Evolutionary conservation across 2,329 filamentous ascomycete genomes (phyloP).

Genomic region (Chaetomium sp.): DNA sequence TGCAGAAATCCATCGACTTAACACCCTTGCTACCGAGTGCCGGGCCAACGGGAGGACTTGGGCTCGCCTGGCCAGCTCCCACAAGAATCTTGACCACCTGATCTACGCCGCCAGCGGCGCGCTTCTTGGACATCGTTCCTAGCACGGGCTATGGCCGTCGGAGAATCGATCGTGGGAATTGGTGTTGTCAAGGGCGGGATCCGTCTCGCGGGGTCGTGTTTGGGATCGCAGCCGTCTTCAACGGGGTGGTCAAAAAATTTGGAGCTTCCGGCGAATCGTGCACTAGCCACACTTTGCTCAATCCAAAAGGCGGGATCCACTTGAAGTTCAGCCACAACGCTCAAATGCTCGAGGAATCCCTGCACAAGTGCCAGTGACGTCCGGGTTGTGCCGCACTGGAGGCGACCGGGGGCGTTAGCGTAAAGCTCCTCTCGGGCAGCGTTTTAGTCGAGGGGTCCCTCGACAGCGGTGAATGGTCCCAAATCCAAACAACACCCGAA

Average conservation of each 20-base stretch:
- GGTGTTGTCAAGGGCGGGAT: not conserved
- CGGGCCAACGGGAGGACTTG: constrained; percentile 91
- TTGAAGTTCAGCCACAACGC: not conserved
- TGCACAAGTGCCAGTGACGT: constrained; percentile 12
- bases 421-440: constrained; percentile 5
- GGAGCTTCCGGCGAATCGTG: constrained; percentile 1
- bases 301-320: not conserved
- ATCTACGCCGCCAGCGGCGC: constrained; percentile 42
- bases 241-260: constrained; percentile 11
- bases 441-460: constrained; percentile 6
- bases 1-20: constrained; percentile 99
- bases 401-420: constrained; percentile 1
- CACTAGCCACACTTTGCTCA: constrained; percentile 13
- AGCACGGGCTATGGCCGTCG: constrained; percentile 2
- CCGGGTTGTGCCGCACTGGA: not conserved
- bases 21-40: constrained; percentile 95
- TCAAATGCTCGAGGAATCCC: not conserved
- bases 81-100: constrained; percentile 96
- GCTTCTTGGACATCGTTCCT: constrained; percentile 46
- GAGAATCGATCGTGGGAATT: not conserved
- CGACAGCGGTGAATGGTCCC: constrained; percentile 19
- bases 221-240: not conserved
- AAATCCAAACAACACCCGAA: constrained; percentile 1
- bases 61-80: constrained; percentile 88
- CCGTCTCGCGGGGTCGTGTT: not conserved